Evolutionary conservation across 495 filamentous ascomycete species (phyloP).

Genomic region (Lasiosphaeria ovina): DNA sequence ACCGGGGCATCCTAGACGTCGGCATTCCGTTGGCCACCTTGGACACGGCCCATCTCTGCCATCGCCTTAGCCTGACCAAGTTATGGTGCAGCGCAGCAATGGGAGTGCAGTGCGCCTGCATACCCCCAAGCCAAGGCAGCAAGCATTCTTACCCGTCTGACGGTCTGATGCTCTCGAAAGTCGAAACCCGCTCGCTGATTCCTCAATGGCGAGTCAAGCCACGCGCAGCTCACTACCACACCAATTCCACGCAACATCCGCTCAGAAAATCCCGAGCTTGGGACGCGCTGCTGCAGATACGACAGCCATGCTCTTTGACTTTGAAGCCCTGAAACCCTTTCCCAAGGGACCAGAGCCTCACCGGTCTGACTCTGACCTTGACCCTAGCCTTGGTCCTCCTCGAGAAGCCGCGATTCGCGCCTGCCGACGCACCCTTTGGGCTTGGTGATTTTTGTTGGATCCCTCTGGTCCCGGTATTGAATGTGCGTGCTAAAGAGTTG

Average conservation of each 20-base stretch:
- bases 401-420: too few species aligned
- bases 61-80: too few species aligned
- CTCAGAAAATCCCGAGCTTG: not conserved
- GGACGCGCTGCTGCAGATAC: not conserved
- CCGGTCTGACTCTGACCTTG: too few species aligned
- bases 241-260: not conserved
- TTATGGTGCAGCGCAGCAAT: slow-evolving; percentile 7
- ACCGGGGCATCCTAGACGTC: slow-evolving; percentile 19
- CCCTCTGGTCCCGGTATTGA: too few species aligned
- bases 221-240: not conserved
- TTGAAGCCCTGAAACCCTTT: too few species aligned
- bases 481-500: too few species aligned
- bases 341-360: too few species aligned
- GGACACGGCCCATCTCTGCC: slow-evolving; percentile 22
- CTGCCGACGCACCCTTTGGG: too few species aligned
- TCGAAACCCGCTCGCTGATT: not conserved
- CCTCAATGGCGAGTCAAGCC: not conserved
- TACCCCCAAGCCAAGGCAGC: not conserved
- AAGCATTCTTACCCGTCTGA: not conserved
- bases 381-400: too few species aligned
- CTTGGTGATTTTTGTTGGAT: too few species aligned
- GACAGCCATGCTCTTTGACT: not conserved
- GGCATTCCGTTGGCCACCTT: slow-evolving; percentile 16
- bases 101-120: not conserved
- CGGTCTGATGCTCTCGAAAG: not conserved